These are phyloP conservation scores for Fistulifera pelliculosa DNA, from an alignment of 108 stramenopile genomes.

Conservation along the genomic window DNA sequence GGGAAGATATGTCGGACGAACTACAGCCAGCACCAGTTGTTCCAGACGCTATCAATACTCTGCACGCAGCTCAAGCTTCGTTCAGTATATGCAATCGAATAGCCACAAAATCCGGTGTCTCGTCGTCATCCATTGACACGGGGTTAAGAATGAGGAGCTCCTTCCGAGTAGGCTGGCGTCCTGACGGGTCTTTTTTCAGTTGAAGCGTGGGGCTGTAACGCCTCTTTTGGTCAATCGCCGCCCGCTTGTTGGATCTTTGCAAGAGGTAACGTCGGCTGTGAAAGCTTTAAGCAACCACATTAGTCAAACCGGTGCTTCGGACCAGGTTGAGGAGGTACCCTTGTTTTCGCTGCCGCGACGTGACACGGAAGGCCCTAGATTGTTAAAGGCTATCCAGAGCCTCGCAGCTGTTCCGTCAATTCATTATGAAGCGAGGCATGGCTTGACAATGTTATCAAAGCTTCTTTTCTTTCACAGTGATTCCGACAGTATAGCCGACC, in stretches of 20 bases:
- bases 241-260: constrained; percentile 6
- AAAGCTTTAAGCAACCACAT: constrained; percentile 38
- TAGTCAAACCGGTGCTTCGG: constrained; percentile 17
- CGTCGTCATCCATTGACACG: constrained; percentile 49
- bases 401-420: not conserved
- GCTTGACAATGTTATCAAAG: not conserved
- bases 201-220: not conserved
- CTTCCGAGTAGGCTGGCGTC: constrained; percentile 74
- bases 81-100: constrained; percentile 17
- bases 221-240: constrained; percentile 3
- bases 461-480: not conserved
- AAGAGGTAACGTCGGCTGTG: constrained; percentile 11
- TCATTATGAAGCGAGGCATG: constrained; percentile 1
- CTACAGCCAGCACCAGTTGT: constrained; percentile 3
- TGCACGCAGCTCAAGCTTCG: constrained; percentile 1
- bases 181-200: constrained; percentile 65
- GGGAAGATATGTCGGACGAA: not conserved
- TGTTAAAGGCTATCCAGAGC: constrained; percentile 5
- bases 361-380: not conserved
- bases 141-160: constrained; percentile 70
- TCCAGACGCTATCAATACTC: constrained; percentile 3
- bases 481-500: not conserved
- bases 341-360: constrained; percentile 20
- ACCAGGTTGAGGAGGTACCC: constrained; percentile 22
- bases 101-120: constrained; percentile 13